phyloP scores from a whole-genome alignment of 1,139 yeast genomes.

The Saccharomyces hybrid region DNA sequence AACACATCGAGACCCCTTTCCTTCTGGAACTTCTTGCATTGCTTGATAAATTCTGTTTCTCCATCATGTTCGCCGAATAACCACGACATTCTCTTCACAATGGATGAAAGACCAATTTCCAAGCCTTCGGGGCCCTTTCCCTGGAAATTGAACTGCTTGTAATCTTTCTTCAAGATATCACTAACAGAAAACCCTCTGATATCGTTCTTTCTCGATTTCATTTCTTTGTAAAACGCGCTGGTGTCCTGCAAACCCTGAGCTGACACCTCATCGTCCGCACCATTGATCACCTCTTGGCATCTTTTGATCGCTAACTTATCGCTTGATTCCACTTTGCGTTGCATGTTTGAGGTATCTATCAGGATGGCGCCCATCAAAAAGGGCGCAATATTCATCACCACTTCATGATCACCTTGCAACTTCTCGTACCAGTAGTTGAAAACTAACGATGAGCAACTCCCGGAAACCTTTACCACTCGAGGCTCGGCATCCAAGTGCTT shows the following conservation, averaged over 20 bases:
- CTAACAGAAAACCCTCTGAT: slow-evolving; percentile 48
- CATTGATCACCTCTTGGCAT: slow-evolving; percentile 27
- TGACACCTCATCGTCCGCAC: background rate
- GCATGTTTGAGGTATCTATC: slow-evolving; percentile 63
- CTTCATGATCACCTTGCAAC: slow-evolving; percentile 18
- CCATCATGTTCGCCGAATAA: slow-evolving; percentile 34
- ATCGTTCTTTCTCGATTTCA: slow-evolving; percentile 55
- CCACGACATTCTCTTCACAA: slow-evolving; percentile 62
- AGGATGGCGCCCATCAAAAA: slow-evolving; percentile 61
- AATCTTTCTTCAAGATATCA: slow-evolving; percentile 73
- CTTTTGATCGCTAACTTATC: slow-evolving; percentile 43
- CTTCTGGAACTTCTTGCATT: slow-evolving; percentile 35
- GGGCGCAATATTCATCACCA: slow-evolving; percentile 36
- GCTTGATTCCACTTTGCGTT: slow-evolving; percentile 46
- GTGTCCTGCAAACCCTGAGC: slow-evolving; percentile 8
- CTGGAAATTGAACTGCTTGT: slow-evolving; percentile 57
- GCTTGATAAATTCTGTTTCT: slow-evolving; percentile 34
- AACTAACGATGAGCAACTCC: slow-evolving; percentile 75
- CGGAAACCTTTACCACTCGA: slow-evolving; percentile 52
- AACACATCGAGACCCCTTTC: slow-evolving; percentile 44
- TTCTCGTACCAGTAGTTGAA: slow-evolving; percentile 49
- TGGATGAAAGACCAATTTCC: slow-evolving; percentile 66
- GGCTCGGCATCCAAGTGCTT: slow-evolving; percentile 42
- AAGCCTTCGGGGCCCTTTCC: slow-evolving; percentile 27
- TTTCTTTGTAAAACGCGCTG: slow-evolving; percentile 33